Evolutionary conservation across 371 early-diverging fungal species (phyloP).

Genomic region (Amoeboaphelidium protococcarum): DNA sequence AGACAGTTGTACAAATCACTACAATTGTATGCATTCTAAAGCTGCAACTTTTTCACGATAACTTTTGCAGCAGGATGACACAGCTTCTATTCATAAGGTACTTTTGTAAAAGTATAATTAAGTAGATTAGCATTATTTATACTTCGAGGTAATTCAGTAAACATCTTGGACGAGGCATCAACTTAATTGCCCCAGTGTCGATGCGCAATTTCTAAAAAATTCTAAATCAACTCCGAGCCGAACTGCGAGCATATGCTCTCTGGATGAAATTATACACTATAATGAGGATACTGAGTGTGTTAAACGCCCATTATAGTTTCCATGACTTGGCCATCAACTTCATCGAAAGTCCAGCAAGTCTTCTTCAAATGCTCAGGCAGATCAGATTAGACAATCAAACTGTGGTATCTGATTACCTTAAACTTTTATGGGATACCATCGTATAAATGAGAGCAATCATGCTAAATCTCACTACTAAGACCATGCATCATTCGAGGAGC

Average conservation of each 20-base stretch:
- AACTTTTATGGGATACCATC: neutral
- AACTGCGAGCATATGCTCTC: slow-evolving; percentile 57
- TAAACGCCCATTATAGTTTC: slow-evolving; percentile 48
- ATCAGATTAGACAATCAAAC: neutral
- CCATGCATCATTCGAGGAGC: slow-evolving; percentile 63
- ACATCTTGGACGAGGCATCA: too few species aligned
- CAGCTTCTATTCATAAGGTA: too few species aligned
- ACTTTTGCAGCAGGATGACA: too few species aligned
- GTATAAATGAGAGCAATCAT: slow-evolving; percentile 2
- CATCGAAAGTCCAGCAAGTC: slow-evolving; percentile 2
- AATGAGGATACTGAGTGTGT: slow-evolving; percentile 37
- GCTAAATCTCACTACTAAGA: slow-evolving; percentile 32
- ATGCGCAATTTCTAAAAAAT: slow-evolving; percentile 40
- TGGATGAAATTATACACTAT: slow-evolving; percentile 89
- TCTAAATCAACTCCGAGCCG: slow-evolving; percentile 35
- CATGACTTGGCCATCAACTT: slow-evolving; percentile 14
- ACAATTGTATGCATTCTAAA: too few species aligned
- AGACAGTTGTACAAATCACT: too few species aligned
- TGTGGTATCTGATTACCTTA: neutral
- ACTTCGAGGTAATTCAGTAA: too few species aligned
- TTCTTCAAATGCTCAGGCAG: slow-evolving; percentile 4
- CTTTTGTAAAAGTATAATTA: too few species aligned
- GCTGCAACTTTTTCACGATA: too few species aligned
- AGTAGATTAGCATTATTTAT: too few species aligned
- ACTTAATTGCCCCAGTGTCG: too few species aligned